These are phyloP conservation scores for Arabis hirsuta DNA, from an alignment of 345 rosid species.

Conservation along the genomic window DNA sequence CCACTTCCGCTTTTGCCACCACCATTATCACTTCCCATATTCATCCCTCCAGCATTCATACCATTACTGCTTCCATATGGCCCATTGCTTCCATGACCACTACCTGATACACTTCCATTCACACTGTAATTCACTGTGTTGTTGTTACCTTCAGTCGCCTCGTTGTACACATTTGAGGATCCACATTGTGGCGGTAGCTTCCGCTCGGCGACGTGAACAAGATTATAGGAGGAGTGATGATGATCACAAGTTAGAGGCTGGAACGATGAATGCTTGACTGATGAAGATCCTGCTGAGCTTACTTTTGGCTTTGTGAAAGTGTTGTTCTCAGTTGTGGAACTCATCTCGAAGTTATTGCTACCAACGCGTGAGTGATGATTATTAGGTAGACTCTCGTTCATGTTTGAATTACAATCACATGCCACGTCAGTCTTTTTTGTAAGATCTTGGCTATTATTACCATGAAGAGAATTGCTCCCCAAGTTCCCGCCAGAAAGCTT, in stretches of 20 bases:
- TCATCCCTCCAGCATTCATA: slow-evolving; percentile 53
- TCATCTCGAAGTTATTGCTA: slow-evolving; percentile 60
- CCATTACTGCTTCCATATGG: slow-evolving; percentile 59
- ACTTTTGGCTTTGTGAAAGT: slow-evolving; percentile 48
- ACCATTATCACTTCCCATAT: slow-evolving; percentile 58
- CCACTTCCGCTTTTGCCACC: slow-evolving; percentile 52
- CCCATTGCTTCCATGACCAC: slow-evolving; percentile 62
- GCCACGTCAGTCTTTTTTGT: slow-evolving; percentile 50
- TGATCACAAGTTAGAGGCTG: slow-evolving; percentile 39
- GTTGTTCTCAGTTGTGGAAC: slow-evolving; percentile 51
- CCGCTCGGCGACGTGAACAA: slow-evolving; percentile 21
- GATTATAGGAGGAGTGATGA: slow-evolving; percentile 32
- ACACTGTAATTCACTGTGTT: slow-evolving; percentile 59
- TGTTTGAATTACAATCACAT: slow-evolving; percentile 46
- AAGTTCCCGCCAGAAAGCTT: slow-evolving; percentile 58
- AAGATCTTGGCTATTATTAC: slow-evolving; percentile 49
- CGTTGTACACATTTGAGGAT: slow-evolving; percentile 45
- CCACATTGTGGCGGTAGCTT: slow-evolving; percentile 43
- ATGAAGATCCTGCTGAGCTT: slow-evolving; percentile 48
- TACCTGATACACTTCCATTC: slow-evolving; percentile 70
- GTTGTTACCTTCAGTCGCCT: slow-evolving; percentile 40
- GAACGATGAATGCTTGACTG: slow-evolving; percentile 36
- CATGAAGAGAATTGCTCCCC: slow-evolving; percentile 57
- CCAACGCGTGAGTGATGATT: slow-evolving; percentile 63
- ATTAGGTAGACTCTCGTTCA: slow-evolving; percentile 46